These are phyloP conservation scores for Pholiota conissans DNA, from an alignment of 768 basidiomycete species.

Conservation along the genomic window DNA sequence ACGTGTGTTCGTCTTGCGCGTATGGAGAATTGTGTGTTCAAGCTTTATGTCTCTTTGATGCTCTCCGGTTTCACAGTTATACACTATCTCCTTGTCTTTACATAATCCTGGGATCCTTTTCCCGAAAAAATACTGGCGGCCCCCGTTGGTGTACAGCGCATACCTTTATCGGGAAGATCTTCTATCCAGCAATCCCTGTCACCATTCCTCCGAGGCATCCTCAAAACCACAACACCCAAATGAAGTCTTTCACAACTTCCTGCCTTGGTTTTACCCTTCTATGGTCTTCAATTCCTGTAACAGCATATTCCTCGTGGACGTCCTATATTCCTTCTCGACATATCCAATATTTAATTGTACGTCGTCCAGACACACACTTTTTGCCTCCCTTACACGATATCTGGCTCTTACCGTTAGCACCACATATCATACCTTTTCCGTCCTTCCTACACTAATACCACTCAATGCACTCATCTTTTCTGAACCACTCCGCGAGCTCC, in stretches of 20 bases:
- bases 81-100: conserved; percentile 11
- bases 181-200: conserved; percentile 28
- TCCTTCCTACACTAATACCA: background rate
- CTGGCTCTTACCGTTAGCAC: background rate
- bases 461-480: conserved; percentile 6
- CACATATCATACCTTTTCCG: background rate
- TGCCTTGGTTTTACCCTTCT: conserved; percentile 28
- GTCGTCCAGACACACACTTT: conserved; percentile 4
- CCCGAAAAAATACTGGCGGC: conserved; percentile 20
- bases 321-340: conserved; percentile 15
- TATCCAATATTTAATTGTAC: conserved; percentile 15
- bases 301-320: conserved; percentile 19
- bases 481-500: conserved; percentile 1
- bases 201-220: conserved; percentile 32
- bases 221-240: conserved; percentile 32
- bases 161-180: conserved; percentile 36
- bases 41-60: conserved; percentile 7
- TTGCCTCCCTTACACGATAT: conserved; percentile 3
- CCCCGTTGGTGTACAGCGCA: conserved; percentile 22
- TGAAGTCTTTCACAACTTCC: conserved; percentile 18
- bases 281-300: conserved; percentile 28
- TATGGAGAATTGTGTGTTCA: conserved; percentile 19
- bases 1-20: conserved; percentile 15
- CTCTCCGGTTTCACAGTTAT: conserved; percentile 6
- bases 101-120: conserved; percentile 32